A percentile compares a stretch with the other conserved stretches of the same genome.
Conservation (phyloP, 805 yeast species). For the Metschnikowia sp. region DNA sequence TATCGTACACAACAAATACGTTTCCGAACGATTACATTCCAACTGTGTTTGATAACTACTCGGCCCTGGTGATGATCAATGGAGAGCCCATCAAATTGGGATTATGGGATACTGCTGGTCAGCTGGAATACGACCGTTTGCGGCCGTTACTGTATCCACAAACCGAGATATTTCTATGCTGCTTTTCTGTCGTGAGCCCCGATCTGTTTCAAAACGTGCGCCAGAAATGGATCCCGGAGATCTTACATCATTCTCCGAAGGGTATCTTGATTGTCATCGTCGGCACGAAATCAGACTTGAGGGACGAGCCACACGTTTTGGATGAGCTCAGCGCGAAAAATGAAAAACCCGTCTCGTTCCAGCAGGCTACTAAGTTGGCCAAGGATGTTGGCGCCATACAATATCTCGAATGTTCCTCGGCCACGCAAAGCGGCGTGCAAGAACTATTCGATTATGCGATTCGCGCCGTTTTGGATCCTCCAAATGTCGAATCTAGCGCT, state of each 20-base stretch:
- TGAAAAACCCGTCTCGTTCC: constrained; percentile 54
- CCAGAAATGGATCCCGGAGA: constrained; percentile 77
- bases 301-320: constrained; percentile 76
- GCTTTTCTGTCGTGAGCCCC: constrained; percentile 82
- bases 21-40: constrained; percentile 94
- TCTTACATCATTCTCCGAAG: constrained; percentile 75
- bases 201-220: constrained; percentile 76
- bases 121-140: constrained; percentile 84
- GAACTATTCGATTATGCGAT: constrained; percentile 84
- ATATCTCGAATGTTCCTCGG: constrained; percentile 87
- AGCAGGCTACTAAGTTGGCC: constrained; percentile 66
- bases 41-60: constrained; percentile 88
- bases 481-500: constrained; percentile 22
- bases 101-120: constrained; percentile 96
- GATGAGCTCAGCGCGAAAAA: constrained; percentile 64
- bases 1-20: constrained; percentile 86
- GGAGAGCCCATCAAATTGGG: constrained; percentile 81
- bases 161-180: constrained; percentile 81
- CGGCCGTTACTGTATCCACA: constrained; percentile 91
- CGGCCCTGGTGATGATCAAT: constrained; percentile 80
- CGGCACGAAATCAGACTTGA: constrained; percentile 85
- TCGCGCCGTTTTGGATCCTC: constrained; percentile 59
- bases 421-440: constrained; percentile 82
- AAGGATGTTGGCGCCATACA: constrained; percentile 67
- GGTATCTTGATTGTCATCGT: constrained; percentile 67